Conservation (phyloP, 306 rosid genomes). For the Pueraria montana region DNA sequence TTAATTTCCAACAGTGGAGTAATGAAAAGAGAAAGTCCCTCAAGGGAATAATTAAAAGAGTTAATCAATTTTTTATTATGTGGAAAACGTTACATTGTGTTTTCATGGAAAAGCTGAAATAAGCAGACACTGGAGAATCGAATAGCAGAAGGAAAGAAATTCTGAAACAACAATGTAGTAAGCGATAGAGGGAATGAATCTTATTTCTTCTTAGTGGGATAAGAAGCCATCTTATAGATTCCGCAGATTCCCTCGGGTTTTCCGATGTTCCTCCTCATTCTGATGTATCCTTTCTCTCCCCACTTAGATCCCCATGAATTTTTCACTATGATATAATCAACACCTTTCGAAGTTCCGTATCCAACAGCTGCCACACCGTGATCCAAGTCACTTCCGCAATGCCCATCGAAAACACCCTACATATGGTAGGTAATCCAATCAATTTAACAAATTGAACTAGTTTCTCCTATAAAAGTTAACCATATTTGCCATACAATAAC, state of each 20-base stretch:
- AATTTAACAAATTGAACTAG: background rate
- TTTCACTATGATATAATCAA: conserved; percentile 82
- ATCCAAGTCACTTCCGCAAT: conserved; percentile 82
- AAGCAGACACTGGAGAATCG: conserved; percentile 7
- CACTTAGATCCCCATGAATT: conserved; percentile 95
- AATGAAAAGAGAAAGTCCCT: background rate
- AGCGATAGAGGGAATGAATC: background rate
- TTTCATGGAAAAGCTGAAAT: conserved; percentile 24
- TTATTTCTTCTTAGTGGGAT: conserved; percentile 78
- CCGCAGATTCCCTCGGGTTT: conserved; percentile 90
- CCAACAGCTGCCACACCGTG: conserved; percentile 97
- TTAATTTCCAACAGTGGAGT: too few species aligned
- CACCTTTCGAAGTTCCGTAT: conserved; percentile 78
- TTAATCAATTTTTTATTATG: conserved; percentile 26
- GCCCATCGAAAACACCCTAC: conserved; percentile 89
- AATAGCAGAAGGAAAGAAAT: background rate
- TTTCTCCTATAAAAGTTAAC: background rate
- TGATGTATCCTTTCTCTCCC: conserved; percentile 92
- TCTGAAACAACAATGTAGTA: too few species aligned
- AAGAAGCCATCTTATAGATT: conserved; percentile 88
- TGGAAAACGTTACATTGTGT: conserved; percentile 43
- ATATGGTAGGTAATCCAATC: background rate
- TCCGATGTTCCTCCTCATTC: conserved; percentile 80
- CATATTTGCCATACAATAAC: background rate
- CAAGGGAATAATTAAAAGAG: background rate